Conservation (phyloP, 805 yeast genomes). For the Teunomyces atbi region DNA sequence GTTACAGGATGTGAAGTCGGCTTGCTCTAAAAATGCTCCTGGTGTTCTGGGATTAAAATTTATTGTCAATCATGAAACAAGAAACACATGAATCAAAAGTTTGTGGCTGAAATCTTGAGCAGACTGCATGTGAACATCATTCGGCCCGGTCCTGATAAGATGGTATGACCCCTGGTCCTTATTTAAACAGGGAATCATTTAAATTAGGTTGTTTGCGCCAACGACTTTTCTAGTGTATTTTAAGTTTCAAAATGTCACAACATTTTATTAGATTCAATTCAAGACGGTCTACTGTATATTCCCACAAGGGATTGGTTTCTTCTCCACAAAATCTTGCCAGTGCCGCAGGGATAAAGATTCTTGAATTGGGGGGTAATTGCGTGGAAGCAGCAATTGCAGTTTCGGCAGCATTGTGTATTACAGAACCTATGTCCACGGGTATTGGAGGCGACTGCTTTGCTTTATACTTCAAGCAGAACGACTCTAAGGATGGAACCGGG, state of each 20-base stretch:
- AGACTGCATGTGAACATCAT: not conserved
- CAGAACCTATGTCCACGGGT: slow-evolving; percentile 63
- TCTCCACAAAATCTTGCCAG: slow-evolving; percentile 77
- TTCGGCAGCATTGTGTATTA: slow-evolving; percentile 52
- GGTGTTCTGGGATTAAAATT: too few relatives aligned
- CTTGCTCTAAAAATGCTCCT: too few relatives aligned
- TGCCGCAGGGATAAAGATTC: slow-evolving; percentile 65
- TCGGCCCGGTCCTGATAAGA: not conserved
- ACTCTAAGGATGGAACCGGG: slow-evolving; percentile 33
- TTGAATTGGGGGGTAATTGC: slow-evolving; percentile 71
- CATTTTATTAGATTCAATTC: slow-evolving; percentile 40
- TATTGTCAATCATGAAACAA: too few relatives aligned
- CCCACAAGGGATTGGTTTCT: slow-evolving; percentile 69
- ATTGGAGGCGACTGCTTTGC: slow-evolving; percentile 70
- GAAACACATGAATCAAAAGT: too few relatives aligned
- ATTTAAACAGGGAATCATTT: too few relatives aligned
- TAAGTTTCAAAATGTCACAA: slow-evolving; percentile 1
- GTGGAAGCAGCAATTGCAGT: slow-evolving; percentile 65
- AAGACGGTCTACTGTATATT: slow-evolving; percentile 72
- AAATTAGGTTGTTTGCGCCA: too few relatives aligned
- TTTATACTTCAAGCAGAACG: slow-evolving; percentile 46
- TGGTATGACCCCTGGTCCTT: not conserved
- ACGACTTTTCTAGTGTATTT: too few relatives aligned
- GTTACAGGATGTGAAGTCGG: too few relatives aligned
- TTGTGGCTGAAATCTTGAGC: not conserved